Conservation (phyloP, 2,329 filamentous ascomycete genomes). For the Amesomyces nigricolor region DNA sequence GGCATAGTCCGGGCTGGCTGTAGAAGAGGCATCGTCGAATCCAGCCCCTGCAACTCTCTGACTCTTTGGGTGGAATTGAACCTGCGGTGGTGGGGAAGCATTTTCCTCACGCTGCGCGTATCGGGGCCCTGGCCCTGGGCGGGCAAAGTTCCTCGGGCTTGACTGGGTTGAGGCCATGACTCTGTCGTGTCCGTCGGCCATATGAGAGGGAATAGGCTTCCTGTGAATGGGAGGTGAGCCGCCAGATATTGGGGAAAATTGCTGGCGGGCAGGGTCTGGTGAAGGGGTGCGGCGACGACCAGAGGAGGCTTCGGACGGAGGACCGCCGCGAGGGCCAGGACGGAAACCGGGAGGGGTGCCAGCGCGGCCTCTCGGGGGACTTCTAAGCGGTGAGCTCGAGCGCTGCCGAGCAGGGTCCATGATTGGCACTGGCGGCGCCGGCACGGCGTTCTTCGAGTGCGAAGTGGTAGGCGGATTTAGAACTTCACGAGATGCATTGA, state of each 20-base stretch:
- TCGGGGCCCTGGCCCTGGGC: neutral
- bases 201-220: constrained; percentile 30
- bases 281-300: constrained; percentile 25
- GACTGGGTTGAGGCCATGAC: constrained; percentile 23
- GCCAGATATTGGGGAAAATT: constrained; percentile 18
- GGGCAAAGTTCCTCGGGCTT: neutral
- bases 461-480: constrained; percentile 37
- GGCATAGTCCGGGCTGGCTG: constrained; percentile 69
- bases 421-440: constrained; percentile 39
- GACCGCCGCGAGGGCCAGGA: constrained; percentile 28
- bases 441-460: constrained; percentile 30
- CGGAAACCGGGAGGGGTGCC: constrained; percentile 29
- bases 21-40: constrained; percentile 60
- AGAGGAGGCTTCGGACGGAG: constrained; percentile 8
- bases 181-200: constrained; percentile 18
- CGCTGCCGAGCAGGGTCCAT: constrained; percentile 37
- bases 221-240: constrained; percentile 28
- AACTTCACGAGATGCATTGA: constrained; percentile 49
- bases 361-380: constrained; percentile 31
- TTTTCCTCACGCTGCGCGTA: neutral
- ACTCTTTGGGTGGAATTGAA: constrained; percentile 34
- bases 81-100: constrained; percentile 13
- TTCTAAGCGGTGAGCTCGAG: constrained; percentile 42
- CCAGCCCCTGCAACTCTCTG: constrained; percentile 37
- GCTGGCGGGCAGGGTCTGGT: constrained; percentile 16